A percentile compares a stretch with the other conserved stretches of the same genome.
Evolutionary conservation across 768 basidiomycete genomes (phyloP).

Genomic region (Collybia sordida): DNA sequence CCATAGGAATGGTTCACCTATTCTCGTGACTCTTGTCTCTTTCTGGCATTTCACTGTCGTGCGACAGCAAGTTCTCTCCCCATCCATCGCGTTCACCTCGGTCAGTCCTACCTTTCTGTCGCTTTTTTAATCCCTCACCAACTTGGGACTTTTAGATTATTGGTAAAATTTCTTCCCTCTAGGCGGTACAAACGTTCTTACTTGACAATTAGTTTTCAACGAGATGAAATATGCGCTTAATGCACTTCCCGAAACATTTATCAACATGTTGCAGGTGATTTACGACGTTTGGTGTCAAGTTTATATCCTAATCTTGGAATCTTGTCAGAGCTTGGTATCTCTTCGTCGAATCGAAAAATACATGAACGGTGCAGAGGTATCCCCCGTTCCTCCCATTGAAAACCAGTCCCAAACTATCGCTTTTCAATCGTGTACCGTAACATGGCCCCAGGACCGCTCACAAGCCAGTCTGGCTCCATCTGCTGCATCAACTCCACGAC

Average conservation of each 20-base stretch:
- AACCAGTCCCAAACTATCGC: conserved; percentile 61
- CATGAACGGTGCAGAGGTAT: conserved; percentile 73
- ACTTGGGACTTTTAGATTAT: conserved; percentile 44
- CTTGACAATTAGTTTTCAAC: conserved; percentile 75
- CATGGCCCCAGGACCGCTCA: conserved; percentile 82
- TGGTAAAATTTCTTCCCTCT: conserved; percentile 26
- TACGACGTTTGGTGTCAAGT: not conserved
- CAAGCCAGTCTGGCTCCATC: conserved; percentile 48
- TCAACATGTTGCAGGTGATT: conserved; percentile 78
- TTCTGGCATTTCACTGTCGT: conserved; percentile 77
- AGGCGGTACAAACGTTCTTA: too few species aligned
- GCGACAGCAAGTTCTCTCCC: conserved; percentile 66
- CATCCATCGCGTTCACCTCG: conserved; percentile 81
- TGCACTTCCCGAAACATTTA: conserved; percentile 87
- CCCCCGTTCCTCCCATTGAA: conserved; percentile 54
- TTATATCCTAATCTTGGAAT: conserved; percentile 1
- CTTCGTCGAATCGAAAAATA: conserved; percentile 91
- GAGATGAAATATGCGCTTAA: conserved; percentile 89
- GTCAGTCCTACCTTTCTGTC: conserved; percentile 36
- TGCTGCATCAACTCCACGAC: conserved; percentile 68
- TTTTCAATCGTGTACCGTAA: conserved; percentile 82
- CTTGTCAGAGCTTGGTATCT: conserved; percentile 68
- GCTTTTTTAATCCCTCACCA: conserved; percentile 41
- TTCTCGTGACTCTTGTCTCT: conserved; percentile 57
- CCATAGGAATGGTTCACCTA: conserved; percentile 61